Base-by-base conservation (phyloP, 129 eudicot species). In the Sambucus nigra region DNA sequence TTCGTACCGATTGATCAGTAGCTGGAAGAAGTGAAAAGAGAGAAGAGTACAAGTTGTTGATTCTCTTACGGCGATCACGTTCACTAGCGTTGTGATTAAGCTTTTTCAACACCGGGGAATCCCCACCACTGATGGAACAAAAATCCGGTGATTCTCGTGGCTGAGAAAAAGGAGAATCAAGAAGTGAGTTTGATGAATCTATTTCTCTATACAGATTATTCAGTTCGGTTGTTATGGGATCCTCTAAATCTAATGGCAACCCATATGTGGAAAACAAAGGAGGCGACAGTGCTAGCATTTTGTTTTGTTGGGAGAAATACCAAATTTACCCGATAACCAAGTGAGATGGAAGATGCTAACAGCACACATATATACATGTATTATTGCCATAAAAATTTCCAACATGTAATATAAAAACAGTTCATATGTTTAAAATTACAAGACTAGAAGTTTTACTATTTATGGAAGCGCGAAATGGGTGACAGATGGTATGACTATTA, bases 81-180 rank as follows among this genome's bases (percentile, higher is more conserved):
- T 73, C 74, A 33, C 65, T 73, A 12, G 65, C 70, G 33, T 67
- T 73, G 61, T 73, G 79, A 20, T 67, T 55, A 2, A 48, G 54
- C 44, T 73, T 73, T 55, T 56, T 73, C 21, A 20, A 60, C 17
- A 19, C 25, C 16, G 12, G 5, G 5, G 18, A 18, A 29, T 46
- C 65, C n/a, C 38, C 35, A 7, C 38, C 55, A n/a, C n/a, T n/a
- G 0, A n/a, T 4, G 23, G 12, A 29, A 1, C 41, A 25, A 18
- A 27, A 58, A 22, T 5, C 3, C 25, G 40, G 10, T 12, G 29
- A 41, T 19, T 70, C 54, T 14, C 11, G 57, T 7, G 50, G 51
- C 0, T 2, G 29, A 21, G 51, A 53, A 20, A 41, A 16, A 50
- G 53, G 73, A 53, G 66, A 64, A 25, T 59, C 38, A n/a, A 49